A percentile compares a stretch with the other conserved stretches of the same genome.
These are phyloP conservation scores for Isabelozyma gotoi DNA, from an alignment of 805 yeast species.

Conservation along the genomic window DNA sequence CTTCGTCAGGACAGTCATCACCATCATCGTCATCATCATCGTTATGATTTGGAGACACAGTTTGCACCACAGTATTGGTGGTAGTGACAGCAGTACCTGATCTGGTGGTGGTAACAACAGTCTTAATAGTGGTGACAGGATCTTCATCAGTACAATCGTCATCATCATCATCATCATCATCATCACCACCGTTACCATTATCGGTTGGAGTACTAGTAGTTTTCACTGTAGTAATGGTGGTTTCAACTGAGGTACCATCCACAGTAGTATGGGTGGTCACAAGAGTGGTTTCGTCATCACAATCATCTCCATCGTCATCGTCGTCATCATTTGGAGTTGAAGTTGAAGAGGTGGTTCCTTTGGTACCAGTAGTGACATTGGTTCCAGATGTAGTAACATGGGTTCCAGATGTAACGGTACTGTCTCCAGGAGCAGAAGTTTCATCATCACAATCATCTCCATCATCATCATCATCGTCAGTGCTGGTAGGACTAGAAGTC, in stretches of 20 bases:
- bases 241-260: conserved; percentile 4
- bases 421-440: conserved; percentile 2
- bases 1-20: conserved; percentile 12
- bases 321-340: conserved; percentile 7
- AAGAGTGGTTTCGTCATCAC: not conserved
- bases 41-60: conserved; percentile 1
- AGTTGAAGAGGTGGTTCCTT: conserved; percentile 1
- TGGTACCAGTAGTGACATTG: not conserved
- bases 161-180: conserved; percentile 10
- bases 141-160: conserved; percentile 11
- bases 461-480: conserved; percentile 9
- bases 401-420: too few relatives aligned
- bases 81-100: conserved; percentile 8
- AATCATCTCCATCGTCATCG: conserved; percentile 5
- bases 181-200: conserved; percentile 11
- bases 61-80: not conserved
- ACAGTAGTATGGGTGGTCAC: conserved; percentile 1
- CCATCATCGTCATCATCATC: conserved; percentile 10
- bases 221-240: conserved; percentile 2
- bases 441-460: conserved; percentile 9
- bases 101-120: conserved; percentile 3
- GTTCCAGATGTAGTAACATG: conserved; percentile 2
- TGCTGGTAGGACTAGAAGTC: conserved; percentile 1
- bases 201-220: conserved; percentile 3
- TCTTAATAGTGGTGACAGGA: conserved; percentile 4